Evolutionary conservation across 257 asterid species (phyloP).

Genomic region (Rubia yunnanensis): DNA sequence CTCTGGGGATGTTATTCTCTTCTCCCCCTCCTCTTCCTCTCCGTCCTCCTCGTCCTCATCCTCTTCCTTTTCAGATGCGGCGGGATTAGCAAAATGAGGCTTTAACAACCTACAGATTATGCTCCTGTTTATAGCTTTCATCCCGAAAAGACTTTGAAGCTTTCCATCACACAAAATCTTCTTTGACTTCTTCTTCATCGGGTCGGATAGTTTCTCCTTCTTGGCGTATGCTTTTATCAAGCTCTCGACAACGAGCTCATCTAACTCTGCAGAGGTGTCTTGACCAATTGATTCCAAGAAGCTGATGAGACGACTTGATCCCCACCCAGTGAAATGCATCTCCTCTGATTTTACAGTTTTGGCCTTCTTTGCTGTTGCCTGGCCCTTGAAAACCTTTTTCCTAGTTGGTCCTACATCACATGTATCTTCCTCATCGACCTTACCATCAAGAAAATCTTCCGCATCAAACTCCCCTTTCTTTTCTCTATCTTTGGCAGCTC

Average conservation of each 20-base stretch:
- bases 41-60: constrained; percentile 17
- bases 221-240: constrained; percentile 40
- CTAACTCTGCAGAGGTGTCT: constrained; percentile 32
- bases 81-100: constrained; percentile 46
- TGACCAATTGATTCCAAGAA: constrained; percentile 61
- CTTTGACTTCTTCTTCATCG: constrained; percentile 30
- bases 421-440: constrained; percentile 15
- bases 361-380: constrained; percentile 11
- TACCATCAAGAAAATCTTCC: constrained; percentile 33
- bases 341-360: constrained; percentile 28
- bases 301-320: constrained; percentile 50
- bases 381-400: constrained; percentile 23
- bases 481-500: constrained; percentile 30
- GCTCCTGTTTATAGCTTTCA: constrained; percentile 24
- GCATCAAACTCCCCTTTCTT: constrained; percentile 27
- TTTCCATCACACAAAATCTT: constrained; percentile 43
- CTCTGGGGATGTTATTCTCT: constrained; percentile 21
- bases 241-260: constrained; percentile 45
- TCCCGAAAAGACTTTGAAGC: constrained; percentile 43
- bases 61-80: constrained; percentile 41
- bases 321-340: constrained; percentile 66
- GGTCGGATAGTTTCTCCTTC: constrained; percentile 42
- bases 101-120: constrained; percentile 48
- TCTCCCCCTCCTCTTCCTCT: constrained; percentile 50
- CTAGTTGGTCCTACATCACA: constrained; percentile 16